A percentile compares a stretch with the other conserved stretches of the same genome.
Evolutionary conservation across 768 basidiomycete species (phyloP).

Genomic region (Tricholoma furcatifolium): DNA sequence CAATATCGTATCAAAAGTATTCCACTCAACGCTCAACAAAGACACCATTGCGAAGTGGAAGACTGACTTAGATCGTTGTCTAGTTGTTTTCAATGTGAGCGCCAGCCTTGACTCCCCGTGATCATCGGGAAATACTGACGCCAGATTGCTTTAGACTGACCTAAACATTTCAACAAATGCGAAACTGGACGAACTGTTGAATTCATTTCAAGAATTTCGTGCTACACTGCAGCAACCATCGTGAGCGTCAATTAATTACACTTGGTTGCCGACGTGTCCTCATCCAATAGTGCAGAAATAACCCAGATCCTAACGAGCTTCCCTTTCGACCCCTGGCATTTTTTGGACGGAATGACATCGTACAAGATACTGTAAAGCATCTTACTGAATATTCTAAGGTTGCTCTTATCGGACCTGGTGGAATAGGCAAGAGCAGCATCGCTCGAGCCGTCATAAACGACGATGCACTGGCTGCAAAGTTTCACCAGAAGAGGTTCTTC

Average conservation of each 20-base stretch:
- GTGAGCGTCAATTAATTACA: no score
- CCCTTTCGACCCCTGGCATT: no score
- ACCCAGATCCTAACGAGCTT: no score
- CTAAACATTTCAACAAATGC: no score
- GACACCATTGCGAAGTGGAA: constrained; percentile 4
- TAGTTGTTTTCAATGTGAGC: constrained; percentile 10
- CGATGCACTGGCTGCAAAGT: background rate
- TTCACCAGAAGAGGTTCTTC: background rate
- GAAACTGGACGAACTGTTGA: no score
- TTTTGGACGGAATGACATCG: no score
- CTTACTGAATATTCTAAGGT: background rate
- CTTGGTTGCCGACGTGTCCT: no score
- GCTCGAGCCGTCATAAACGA: background rate
- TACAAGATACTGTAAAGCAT: no score
- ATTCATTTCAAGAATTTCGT: no score
- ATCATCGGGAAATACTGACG: constrained; percentile 1
- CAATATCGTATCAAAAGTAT: constrained; percentile 3
- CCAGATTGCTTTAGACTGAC: background rate
- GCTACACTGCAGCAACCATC: no score
- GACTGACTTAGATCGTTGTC: constrained; percentile 5
- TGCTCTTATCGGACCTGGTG: constrained; percentile 8
- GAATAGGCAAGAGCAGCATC: background rate
- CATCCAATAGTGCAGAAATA: no score
- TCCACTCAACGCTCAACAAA: constrained; percentile 6
- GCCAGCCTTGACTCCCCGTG: no score